Conservation (phyloP, 176 grass and related monocot genomes). For the Canna indica region DNA sequence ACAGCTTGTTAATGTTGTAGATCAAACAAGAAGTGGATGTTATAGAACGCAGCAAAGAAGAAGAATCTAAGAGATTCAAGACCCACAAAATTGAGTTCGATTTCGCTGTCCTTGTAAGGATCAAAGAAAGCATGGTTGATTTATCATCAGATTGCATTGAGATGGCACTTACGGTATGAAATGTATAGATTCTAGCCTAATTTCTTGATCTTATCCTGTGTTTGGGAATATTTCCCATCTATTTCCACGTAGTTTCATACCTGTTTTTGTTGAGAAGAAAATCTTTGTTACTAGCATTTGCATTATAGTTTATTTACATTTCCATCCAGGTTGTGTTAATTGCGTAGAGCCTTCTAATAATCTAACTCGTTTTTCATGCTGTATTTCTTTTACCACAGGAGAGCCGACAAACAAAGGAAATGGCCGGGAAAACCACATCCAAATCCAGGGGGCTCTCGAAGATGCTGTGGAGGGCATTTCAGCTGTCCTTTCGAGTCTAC, state of each 20-base stretch:
- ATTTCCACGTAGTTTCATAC: neutral
- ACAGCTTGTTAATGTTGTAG: constrained; percentile 5
- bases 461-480: constrained; percentile 57
- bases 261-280: neutral
- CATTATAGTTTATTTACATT: neutral
- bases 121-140: constrained; percentile 59
- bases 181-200: neutral
- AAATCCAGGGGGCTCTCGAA: constrained; percentile 9
- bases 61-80: constrained; percentile 46
- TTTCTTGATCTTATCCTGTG: neutral
- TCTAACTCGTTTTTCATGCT: neutral
- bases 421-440: neutral
- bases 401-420: constrained; percentile 20
- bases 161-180: constrained; percentile 36
- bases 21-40: constrained; percentile 57
- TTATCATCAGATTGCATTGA: constrained; percentile 59
- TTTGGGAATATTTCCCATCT: neutral
- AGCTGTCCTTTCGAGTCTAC: constrained; percentile 50
- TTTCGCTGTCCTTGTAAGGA: constrained; percentile 27
- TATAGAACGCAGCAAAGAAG: constrained; percentile 51
- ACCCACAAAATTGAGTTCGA: constrained; percentile 43
- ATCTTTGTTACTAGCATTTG: neutral
- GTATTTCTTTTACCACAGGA: constrained; percentile 25
- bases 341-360: neutral
- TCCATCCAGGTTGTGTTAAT: constrained; percentile 5